Conservation (phyloP, 106 monocot genomes). For the Cymbidium sinense region DNA sequence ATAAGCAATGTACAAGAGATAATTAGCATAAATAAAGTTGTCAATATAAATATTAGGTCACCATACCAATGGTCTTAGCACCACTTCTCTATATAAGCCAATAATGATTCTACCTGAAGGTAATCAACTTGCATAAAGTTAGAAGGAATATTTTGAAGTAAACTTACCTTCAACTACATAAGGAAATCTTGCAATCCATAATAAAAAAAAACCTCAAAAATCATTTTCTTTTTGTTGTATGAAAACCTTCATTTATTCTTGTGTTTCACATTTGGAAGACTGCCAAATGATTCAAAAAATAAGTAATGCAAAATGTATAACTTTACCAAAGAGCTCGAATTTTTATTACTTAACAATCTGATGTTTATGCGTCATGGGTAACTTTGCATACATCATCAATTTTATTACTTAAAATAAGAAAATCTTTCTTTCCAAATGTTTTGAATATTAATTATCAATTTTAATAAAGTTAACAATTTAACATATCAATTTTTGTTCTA, state of each 20-base stretch:
- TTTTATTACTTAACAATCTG: background rate
- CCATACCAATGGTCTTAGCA: constrained; percentile 82
- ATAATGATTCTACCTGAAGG: constrained; percentile 75
- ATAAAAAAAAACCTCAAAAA: constrained; percentile 2
- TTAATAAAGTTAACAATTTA: background rate
- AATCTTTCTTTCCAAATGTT: background rate
- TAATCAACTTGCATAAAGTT: constrained; percentile 1
- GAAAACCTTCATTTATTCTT: background rate
- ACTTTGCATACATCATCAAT: background rate
- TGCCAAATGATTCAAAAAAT: background rate
- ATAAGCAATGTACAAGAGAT: background rate
- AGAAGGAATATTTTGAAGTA: background rate
- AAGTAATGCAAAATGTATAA: background rate
- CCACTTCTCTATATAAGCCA: constrained; percentile 81
- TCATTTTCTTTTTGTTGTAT: background rate
- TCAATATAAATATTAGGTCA: constrained; percentile 1
- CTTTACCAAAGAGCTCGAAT: background rate
- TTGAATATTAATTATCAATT: background rate
- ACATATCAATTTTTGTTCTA: background rate
- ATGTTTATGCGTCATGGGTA: background rate
- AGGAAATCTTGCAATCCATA: background rate
- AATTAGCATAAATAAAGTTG: background rate
- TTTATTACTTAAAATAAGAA: background rate
- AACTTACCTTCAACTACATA: background rate
- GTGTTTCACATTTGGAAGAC: background rate